Conservation (phyloP, 768 basidiomycete genomes). For the Erythrobasidium yunnanense region DNA sequence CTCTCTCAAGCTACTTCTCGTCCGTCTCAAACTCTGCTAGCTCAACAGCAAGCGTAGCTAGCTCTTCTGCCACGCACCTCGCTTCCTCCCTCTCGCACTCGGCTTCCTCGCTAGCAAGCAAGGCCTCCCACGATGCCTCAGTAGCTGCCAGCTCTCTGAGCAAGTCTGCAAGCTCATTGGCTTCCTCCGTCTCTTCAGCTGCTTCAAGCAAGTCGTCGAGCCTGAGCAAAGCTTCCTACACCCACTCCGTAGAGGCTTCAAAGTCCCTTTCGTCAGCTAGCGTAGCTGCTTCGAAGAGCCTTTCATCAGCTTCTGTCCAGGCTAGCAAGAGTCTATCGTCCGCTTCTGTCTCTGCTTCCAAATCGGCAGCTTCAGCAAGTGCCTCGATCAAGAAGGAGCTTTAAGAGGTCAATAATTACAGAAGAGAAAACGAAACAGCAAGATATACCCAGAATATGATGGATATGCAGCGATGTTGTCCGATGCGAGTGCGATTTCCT, state of each 20-base stretch:
- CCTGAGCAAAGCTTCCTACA: neutral
- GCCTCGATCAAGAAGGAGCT: conserved; percentile 10
- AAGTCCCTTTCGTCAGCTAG: neutral
- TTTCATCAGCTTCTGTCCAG: neutral
- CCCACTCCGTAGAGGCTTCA: neutral
- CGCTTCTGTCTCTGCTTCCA: neutral
- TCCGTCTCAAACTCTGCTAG: neutral
- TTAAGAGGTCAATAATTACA: neutral
- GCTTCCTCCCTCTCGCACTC: neutral
- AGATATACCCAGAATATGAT: neutral
- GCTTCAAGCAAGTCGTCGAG: neutral
- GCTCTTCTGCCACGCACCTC: conserved; percentile 1
- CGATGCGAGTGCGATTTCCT: no score
- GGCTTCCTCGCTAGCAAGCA: conserved; percentile 2
- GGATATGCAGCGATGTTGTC: no score
- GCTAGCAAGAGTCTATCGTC: neutral
- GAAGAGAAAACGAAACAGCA: neutral
- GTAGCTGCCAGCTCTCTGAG: conserved; percentile 36
- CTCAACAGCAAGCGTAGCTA: conserved; percentile 1
- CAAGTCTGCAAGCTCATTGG: conserved; percentile 33
- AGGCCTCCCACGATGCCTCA: conserved; percentile 37
- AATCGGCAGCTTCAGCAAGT: neutral
- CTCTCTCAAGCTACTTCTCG: conserved; percentile 2
- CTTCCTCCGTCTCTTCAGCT: neutral
- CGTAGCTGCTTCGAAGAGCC: neutral